Base-by-base conservation (phyloP, 108 stramenopile species). In the Skeletonema marinoi region DNA sequence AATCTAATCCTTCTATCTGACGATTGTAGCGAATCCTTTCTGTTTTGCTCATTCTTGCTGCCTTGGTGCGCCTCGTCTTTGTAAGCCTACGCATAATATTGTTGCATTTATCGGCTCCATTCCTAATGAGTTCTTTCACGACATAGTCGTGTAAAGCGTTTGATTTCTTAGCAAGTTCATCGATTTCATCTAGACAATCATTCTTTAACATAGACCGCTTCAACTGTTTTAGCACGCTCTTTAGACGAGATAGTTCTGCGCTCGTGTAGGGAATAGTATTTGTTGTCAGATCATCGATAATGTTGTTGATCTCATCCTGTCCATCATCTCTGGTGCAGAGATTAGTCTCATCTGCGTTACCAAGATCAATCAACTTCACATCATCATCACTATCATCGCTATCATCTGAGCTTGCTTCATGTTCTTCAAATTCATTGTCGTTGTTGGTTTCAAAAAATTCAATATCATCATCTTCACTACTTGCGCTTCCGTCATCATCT, bases 81-180 rank as follows among this genome's bases (percentile, higher is more conserved):
- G 35, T 25, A 41, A 74, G 56, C 10, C 65, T 51, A 42, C 13
- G 30, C 17, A 74, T 66, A 32, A 63, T 56, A 16, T 58, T 21
- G 44, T 58, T 65, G 29, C 51, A 56, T 41, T 74, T 35, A 58
- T 74, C 73, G 14, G 65, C 61, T 30, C 73, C 73, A n/a, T 39
- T 60, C 60, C 73, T 59, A 8, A 66, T 66, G 5, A 74, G 65
- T 38, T 66, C 39, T 25, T 66, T 14, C 13, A 74, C 73, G 14
- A 74, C 65, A 29, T 39, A 56, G 1, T 25, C 25, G 65, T 74
- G 73, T 46, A 74, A 25, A 25, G 21, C 19, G 7, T 29, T 6
- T 56, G 21, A 29, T 74, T 16, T 11, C 65, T 74, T 30, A 4
- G 19, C 17, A 67, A 67, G 30, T 4, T 67, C 19, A 44, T 67